Conservation (phyloP, 371 early-diverging fungal species). For the Ecytonucleospora hepatopenaei region DNA sequence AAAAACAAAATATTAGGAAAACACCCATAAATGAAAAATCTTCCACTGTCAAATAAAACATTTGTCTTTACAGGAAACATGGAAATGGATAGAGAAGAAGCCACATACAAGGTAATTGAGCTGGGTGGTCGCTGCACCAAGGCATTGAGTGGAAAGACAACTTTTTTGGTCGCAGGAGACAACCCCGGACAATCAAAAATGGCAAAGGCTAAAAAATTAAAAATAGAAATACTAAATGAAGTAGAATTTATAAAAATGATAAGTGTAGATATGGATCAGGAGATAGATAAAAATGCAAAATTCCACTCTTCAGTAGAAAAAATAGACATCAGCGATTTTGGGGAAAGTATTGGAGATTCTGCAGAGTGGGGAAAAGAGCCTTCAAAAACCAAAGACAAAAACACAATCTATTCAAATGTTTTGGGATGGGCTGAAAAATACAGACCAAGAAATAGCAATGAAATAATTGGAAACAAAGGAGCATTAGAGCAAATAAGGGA, state of each 20-base stretch:
- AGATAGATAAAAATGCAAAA: slow-evolving; percentile 25
- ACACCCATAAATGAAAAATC: background rate
- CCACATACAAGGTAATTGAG: slow-evolving; percentile 38
- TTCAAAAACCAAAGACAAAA: slow-evolving; percentile 3
- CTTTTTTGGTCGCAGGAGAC: slow-evolving; percentile 69
- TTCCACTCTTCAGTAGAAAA: slow-evolving; percentile 17
- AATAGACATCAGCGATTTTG: background rate
- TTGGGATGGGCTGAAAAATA: slow-evolving; percentile 87
- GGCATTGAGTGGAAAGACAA: slow-evolving; percentile 72
- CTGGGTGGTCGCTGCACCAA: slow-evolving; percentile 66
- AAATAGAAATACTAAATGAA: slow-evolving; percentile 69
- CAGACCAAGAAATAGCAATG: slow-evolving; percentile 66
- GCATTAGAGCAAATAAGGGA: slow-evolving; percentile 61
- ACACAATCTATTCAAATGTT: background rate
- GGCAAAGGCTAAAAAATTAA: slow-evolving; percentile 65
- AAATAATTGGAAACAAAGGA: slow-evolving; percentile 78
- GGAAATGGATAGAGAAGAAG: slow-evolving; percentile 40
- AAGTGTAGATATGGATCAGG: background rate
- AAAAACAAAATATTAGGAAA: no score
- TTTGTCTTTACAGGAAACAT: slow-evolving; percentile 54
- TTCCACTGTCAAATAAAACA: slow-evolving; percentile 33
- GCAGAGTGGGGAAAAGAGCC: slow-evolving; percentile 14
- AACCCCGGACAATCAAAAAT: slow-evolving; percentile 81
- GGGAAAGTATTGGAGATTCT: slow-evolving; percentile 19
- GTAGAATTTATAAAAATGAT: slow-evolving; percentile 64